Percentiles rank a stretch among this genome's conserved stretches.
These are phyloP conservation scores for Tillandsia leiboldiana DNA, from an alignment of 176 grass and related monocot species.

Conservation along the genomic window DNA sequence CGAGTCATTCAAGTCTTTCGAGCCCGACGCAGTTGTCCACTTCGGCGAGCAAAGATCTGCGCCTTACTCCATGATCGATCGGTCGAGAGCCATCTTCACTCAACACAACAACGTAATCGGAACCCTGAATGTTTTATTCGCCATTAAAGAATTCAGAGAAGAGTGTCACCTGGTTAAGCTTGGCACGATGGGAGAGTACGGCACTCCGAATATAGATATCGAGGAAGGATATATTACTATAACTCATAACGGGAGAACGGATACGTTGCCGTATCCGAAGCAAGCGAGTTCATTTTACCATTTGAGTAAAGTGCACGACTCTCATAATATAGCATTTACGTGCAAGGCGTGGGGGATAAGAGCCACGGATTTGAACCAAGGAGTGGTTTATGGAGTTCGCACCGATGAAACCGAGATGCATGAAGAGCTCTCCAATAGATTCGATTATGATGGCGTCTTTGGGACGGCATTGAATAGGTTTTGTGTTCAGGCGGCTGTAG, in stretches of 20 bases:
- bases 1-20: conserved; percentile 86
- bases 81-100: conserved; percentile 77
- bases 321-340: conserved; percentile 93
- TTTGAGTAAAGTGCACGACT: conserved; percentile 94
- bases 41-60: conserved; percentile 95
- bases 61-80: conserved; percentile 95
- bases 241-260: conserved; percentile 87
- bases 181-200: conserved; percentile 98
- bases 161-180: conserved; percentile 93
- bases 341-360: conserved; percentile 93
- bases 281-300: conserved; percentile 96
- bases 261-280: conserved; percentile 89
- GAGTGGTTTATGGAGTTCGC: conserved; percentile 78
- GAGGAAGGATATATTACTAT: conserved; percentile 89
- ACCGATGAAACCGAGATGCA: conserved; percentile 94
- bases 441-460: conserved; percentile 89
- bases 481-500: conserved; percentile 92
- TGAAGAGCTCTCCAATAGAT: conserved; percentile 81
- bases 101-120: conserved; percentile 96
- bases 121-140: conserved; percentile 90
- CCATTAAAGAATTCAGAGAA: conserved; percentile 69
- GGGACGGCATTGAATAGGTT: conserved; percentile 95
- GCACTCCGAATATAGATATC: conserved; percentile 95
- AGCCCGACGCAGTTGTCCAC: conserved; percentile 80
- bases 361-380: conserved; percentile 93